Evolutionary conservation across 768 basidiomycete genomes (phyloP).

Genomic region (Termitomyces sp.): DNA sequence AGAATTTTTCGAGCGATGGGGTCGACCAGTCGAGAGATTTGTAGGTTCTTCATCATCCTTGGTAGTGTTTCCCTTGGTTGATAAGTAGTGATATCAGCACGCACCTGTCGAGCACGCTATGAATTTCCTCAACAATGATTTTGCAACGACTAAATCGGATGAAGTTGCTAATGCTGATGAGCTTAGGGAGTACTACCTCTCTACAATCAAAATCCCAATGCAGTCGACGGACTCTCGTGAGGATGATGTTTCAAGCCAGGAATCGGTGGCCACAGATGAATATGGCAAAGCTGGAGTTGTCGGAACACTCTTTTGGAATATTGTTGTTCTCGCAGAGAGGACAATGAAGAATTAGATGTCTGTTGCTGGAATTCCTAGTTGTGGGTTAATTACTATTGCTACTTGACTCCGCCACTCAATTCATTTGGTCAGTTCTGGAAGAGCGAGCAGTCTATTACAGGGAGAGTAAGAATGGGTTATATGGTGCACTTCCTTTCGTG

Average conservation of each 20-base stretch:
- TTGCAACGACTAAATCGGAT: slow-evolving; percentile 21
- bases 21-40: no score
- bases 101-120: no score
- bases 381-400: slow-evolving; percentile 18
- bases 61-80: no score
- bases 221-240: neutral
- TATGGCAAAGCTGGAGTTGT: slow-evolving; percentile 27
- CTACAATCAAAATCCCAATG: slow-evolving; percentile 7
- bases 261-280: slow-evolving; percentile 1
- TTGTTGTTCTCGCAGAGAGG: no score
- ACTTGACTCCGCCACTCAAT: neutral
- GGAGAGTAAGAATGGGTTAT: slow-evolving; percentile 56
- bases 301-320: no score
- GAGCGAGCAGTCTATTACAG: slow-evolving; percentile 55
- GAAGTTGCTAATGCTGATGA: slow-evolving; percentile 11
- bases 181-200: no score
- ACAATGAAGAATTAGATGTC: slow-evolving; percentile 51
- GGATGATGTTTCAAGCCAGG: neutral
- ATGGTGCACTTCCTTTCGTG: no score
- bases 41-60: slow-evolving; percentile 15
- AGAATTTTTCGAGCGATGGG: slow-evolving; percentile 36
- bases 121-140: slow-evolving; percentile 51
- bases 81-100: slow-evolving; percentile 33
- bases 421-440: slow-evolving; percentile 40
- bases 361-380: slow-evolving; percentile 58